Conservation (phyloP, 1,284 basidiomycete species). For the Papiliotrema laurentii region DNA sequence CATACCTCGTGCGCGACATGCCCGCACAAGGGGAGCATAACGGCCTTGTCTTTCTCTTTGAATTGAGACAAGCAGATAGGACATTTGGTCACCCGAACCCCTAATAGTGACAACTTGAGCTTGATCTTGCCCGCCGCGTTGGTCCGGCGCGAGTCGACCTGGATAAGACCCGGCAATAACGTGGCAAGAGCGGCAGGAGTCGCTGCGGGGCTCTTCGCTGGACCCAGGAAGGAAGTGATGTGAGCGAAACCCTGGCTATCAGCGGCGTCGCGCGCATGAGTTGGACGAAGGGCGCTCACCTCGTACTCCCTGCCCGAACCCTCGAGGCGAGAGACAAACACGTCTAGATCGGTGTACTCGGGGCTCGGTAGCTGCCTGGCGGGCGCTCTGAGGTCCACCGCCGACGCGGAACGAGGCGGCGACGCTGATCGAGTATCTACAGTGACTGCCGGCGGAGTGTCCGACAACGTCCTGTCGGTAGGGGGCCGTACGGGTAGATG, state of each 20-base stretch:
- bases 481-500: background rate
- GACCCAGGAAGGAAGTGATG: constrained; percentile 61
- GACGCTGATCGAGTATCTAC: background rate
- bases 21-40: constrained; percentile 61
- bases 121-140: constrained; percentile 69
- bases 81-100: constrained; percentile 68
- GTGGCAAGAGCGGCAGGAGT: constrained; percentile 37
- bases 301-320: constrained; percentile 58
- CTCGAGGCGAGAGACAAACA: constrained; percentile 56
- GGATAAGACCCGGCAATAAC: constrained; percentile 59
- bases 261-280: too few relatives aligned
- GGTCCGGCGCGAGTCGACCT: constrained; percentile 61
- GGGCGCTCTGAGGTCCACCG: background rate
- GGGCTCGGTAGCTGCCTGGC: constrained; percentile 5
- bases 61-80: constrained; percentile 75
- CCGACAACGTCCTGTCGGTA: background rate
- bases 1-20: constrained; percentile 54
- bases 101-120: constrained; percentile 68
- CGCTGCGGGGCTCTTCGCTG: constrained; percentile 48
- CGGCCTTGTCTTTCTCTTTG: constrained; percentile 57
- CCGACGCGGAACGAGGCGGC: constrained; percentile 1
- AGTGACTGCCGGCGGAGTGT: background rate
- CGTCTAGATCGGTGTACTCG: constrained; percentile 60
- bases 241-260: constrained; percentile 54
- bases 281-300: too few relatives aligned